phyloP scores from a whole-genome alignment of 306 rosid genomes.

The Luffa aegyptiaca region DNA sequence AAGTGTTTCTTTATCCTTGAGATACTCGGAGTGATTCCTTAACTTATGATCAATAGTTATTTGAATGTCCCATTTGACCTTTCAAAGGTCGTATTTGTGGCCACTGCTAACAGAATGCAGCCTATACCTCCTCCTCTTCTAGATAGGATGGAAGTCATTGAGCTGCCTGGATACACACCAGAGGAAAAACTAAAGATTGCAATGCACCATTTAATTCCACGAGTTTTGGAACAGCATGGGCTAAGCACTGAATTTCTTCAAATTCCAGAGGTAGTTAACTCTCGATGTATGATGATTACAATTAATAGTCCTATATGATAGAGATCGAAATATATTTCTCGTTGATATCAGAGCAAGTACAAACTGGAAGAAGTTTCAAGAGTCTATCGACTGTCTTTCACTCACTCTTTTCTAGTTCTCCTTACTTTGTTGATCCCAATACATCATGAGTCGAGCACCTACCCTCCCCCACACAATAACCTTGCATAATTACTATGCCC shows the following conservation, averaged over 20 bases:
- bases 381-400: not conserved
- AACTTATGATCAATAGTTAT: constrained; percentile 50
- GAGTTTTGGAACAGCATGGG: constrained; percentile 95
- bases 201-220: constrained; percentile 76
- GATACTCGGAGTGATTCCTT: constrained; percentile 37
- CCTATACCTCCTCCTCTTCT: constrained; percentile 91
- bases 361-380: not conserved
- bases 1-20: not conserved
- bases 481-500: not conserved
- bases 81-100: constrained; percentile 83
- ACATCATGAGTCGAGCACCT: not conserved
- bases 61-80: constrained; percentile 98
- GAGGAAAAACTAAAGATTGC: constrained; percentile 97
- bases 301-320: not conserved
- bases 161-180: constrained; percentile 93
- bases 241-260: constrained; percentile 74
- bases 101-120: constrained; percentile 89
- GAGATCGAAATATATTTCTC: not conserved
- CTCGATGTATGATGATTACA: not conserved
- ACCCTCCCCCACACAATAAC: not conserved
- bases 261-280: constrained; percentile 76
- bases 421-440: not conserved
- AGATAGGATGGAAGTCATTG: constrained; percentile 99
- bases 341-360: not conserved
- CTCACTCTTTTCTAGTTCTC: not conserved